Conservation (phyloP, 768 basidiomycete species). For the Holtermannia corniformis region DNA sequence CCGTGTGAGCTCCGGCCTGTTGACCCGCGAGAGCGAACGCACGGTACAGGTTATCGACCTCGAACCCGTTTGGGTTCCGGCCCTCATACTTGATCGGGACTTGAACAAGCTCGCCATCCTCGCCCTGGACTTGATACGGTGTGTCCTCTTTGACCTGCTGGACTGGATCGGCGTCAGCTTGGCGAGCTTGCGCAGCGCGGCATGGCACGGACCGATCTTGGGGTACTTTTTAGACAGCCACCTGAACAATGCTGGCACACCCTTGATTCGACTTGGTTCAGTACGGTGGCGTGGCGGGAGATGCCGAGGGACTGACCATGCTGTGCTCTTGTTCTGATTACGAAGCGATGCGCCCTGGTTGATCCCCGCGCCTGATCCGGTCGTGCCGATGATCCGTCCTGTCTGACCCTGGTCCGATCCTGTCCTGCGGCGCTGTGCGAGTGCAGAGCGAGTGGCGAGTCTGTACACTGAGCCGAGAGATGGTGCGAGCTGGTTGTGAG, state of each 20-base stretch:
- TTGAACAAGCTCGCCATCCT: conserved; percentile 54
- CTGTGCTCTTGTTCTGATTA: too few relatives aligned
- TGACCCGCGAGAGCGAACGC: conserved; percentile 6
- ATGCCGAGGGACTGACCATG: too few relatives aligned
- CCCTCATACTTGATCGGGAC: conserved; percentile 60
- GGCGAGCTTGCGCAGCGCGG: neutral
- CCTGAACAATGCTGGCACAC: conserved; percentile 94
- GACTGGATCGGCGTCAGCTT: conserved; percentile 8
- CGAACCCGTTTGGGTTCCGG: conserved; percentile 88
- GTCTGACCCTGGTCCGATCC: too few relatives aligned
- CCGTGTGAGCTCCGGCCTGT: neutral
- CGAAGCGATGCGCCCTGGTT: too few relatives aligned
- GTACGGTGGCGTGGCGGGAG: too few relatives aligned
- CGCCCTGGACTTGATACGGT: conserved; percentile 54
- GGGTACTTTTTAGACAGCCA: conserved; percentile 99
- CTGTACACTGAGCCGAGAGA: too few relatives aligned
- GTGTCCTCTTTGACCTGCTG: conserved; percentile 68
- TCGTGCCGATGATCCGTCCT: too few relatives aligned
- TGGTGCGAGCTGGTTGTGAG: too few relatives aligned
- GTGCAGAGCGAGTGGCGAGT: too few relatives aligned
- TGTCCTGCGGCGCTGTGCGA: too few relatives aligned
- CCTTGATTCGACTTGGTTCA: too few relatives aligned
- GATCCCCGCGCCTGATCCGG: too few relatives aligned
- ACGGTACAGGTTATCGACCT: conserved; percentile 88
- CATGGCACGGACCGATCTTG: conserved; percentile 64